A percentile compares a stretch with the other conserved stretches of the same genome.
Evolutionary conservation across 805 yeast species (phyloP).

Genomic region (Metschnikowia bowlesiae): DNA sequence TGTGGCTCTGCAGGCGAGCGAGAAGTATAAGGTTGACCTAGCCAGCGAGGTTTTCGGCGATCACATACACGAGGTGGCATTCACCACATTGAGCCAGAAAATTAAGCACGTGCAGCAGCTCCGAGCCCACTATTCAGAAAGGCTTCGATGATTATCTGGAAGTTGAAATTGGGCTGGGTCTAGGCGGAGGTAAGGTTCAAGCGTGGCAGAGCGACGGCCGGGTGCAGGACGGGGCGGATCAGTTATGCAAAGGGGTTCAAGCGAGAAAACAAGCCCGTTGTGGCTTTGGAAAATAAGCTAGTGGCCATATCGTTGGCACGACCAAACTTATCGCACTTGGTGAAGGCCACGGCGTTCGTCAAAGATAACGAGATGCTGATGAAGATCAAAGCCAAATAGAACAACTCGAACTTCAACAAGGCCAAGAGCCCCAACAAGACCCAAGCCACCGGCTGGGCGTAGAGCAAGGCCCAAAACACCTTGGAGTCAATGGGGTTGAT

Average conservation of each 20-base stretch:
- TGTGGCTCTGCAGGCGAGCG: conserved; percentile 7
- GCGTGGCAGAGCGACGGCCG: no score
- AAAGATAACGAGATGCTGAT: conserved; percentile 69
- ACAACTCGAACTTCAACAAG: conserved; percentile 67
- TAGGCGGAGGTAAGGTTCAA: no score
- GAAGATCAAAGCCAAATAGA: conserved; percentile 56
- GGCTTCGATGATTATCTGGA: not conserved
- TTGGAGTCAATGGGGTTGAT: conserved; percentile 91
- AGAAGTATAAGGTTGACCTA: conserved; percentile 4
- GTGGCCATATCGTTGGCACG: conserved; percentile 68
- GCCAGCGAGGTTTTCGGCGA: conserved; percentile 1
- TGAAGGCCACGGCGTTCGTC: conserved; percentile 86
- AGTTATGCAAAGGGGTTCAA: conserved; percentile 37
- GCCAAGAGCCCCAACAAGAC: conserved; percentile 69
- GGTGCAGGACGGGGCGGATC: not conserved
- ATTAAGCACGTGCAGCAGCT: conserved; percentile 15
- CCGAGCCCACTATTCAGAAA: not conserved
- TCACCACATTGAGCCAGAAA: conserved; percentile 15
- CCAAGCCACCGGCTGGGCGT: conserved; percentile 77
- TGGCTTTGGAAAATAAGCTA: conserved; percentile 50
- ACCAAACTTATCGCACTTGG: conserved; percentile 88
- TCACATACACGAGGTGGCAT: conserved; percentile 6
- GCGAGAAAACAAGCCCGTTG: conserved; percentile 44
- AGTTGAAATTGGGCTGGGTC: no score
- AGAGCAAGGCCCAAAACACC: conserved; percentile 79